Evolutionary conservation across 495 filamentous ascomycete species (phyloP).

Genomic region (Bacidia rubella): DNA sequence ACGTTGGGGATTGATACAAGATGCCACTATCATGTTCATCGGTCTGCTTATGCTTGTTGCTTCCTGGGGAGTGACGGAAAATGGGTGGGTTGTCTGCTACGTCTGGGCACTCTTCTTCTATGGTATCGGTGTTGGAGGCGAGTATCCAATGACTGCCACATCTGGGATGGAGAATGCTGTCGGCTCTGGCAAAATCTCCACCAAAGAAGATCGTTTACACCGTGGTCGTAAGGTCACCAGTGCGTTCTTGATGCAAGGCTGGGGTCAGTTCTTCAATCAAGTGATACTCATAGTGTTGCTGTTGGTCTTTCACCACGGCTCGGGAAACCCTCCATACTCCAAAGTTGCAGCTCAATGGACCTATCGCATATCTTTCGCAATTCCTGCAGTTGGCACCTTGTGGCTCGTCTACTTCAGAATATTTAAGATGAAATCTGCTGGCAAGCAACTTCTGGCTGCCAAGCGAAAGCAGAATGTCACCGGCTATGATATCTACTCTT

Average conservation of each 20-base stretch:
- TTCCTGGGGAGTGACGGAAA: conserved; percentile 67
- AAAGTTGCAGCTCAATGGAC: conserved; percentile 61
- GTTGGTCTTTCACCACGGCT: conserved; percentile 64
- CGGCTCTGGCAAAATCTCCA: conserved; percentile 71
- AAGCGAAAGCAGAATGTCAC: conserved; percentile 80
- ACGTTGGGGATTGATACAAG: conserved; percentile 84
- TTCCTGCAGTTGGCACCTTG: conserved; percentile 75
- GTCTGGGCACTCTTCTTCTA: conserved; percentile 85
- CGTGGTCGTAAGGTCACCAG: conserved; percentile 84
- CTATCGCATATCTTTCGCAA: conserved; percentile 71
- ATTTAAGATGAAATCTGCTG: conserved; percentile 70
- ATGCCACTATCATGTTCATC: conserved; percentile 83
- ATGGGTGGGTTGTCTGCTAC: conserved; percentile 91
- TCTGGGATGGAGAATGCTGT: conserved; percentile 87
- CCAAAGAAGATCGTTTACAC: conserved; percentile 79
- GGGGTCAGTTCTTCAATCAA: conserved; percentile 90
- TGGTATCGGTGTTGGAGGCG: conserved; percentile 79
- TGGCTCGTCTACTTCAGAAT: conserved; percentile 86
- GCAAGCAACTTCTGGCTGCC: conserved; percentile 57
- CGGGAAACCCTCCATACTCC: conserved; percentile 60
- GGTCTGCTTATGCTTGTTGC: conserved; percentile 78
- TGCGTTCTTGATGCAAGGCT: conserved; percentile 94
- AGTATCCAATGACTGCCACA: conserved; percentile 94
- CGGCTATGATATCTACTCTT: conserved; percentile 72
- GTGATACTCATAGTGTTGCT: conserved; percentile 67